Conservation (phyloP, 306 rosid genomes). For the Cyclanthera cordifolia region DNA sequence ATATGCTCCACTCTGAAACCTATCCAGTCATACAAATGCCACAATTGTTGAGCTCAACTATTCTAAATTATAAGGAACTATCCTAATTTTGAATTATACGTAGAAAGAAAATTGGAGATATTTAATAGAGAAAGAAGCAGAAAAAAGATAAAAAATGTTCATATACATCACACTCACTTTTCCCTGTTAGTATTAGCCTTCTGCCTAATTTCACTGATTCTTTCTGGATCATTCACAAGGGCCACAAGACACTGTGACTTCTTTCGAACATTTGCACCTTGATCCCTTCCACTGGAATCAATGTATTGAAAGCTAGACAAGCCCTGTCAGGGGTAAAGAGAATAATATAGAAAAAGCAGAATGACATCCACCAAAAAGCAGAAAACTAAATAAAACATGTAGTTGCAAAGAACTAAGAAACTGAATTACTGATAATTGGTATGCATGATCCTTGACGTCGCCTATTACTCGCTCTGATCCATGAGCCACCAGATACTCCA, state of each 20-base stretch:
- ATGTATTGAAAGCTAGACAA: conserved; percentile 71
- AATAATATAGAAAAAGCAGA: not conserved
- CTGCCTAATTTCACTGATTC: conserved; percentile 68
- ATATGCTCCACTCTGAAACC: conserved; percentile 82
- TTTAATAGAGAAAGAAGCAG: conserved; percentile 6
- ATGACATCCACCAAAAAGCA: not conserved
- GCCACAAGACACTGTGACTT: conserved; percentile 67
- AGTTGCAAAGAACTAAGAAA: conserved; percentile 3
- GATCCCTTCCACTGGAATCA: conserved; percentile 89
- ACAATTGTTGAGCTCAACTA: not conserved
- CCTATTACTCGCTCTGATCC: conserved; percentile 94
- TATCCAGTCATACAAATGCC: conserved; percentile 19
- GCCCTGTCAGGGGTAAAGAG: conserved; percentile 28
- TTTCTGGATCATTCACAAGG: conserved; percentile 81
- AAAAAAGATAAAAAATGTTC: not conserved
- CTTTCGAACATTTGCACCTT: conserved; percentile 85
- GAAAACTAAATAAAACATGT: conserved; percentile 2
- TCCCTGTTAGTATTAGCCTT: conserved; percentile 80
- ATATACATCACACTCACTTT: conserved; percentile 43
- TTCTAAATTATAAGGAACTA: not conserved
- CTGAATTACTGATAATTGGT: conserved; percentile 78
- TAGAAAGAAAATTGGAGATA: not conserved
- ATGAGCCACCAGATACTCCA: conserved; percentile 87
- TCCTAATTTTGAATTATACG: not conserved
- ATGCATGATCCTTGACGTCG: conserved; percentile 84